Evolutionary conservation across 139 green algal species (phyloP), one percentile per base, ranked within the genome.

Genomic region (Chlorella sp.): DNA sequence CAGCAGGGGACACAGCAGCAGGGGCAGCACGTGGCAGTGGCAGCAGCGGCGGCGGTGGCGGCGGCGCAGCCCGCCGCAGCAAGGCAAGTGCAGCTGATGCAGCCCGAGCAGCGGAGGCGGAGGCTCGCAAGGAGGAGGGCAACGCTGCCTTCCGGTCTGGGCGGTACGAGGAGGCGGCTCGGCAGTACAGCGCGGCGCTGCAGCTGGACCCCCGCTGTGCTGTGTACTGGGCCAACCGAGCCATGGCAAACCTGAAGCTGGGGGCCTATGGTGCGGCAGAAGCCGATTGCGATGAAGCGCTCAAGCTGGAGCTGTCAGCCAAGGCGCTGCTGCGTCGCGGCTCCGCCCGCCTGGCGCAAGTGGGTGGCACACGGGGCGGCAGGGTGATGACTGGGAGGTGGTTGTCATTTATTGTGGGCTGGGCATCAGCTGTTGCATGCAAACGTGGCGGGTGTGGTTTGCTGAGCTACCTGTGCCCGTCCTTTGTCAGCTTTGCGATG

Each of bases 301-400:
- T 93, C 54, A 65, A 83, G 43, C 74, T 93, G 48, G 87, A 93
- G 73, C 72, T 88, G 48, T 88, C 73, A 40, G 85, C 81, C 28
- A 93, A 93, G 86, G 80, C 85, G 2, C 85, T 93, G 67, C 82
- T 93, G 74, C 85, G 90, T 13, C 56, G 90, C 5, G 89, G 83
- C 22, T 87, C 85, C n/a, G 87, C 90, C 8, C 64, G 84, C 22
- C 51, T 87, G 64, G 84, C 78, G 1, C 70, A 74, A 79, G 82
- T 76, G 41, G 5, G 62, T 32, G 62, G 69, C 34, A 58, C 30
- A 17, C 3, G 30, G 2, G 30, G 28, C 3, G 16, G 64, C 64
- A 13, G 17, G 30, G 20, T 70, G 64, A 7, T 4, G 64, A 16
- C 64, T 70, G 36, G 28, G 6, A n/a, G 56, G 56, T 65, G 56